Evolutionary conservation across 768 basidiomycete genomes (phyloP), one percentile per base, ranked within the genome.

Genomic region (Macrolepiota albuminosa): DNA sequence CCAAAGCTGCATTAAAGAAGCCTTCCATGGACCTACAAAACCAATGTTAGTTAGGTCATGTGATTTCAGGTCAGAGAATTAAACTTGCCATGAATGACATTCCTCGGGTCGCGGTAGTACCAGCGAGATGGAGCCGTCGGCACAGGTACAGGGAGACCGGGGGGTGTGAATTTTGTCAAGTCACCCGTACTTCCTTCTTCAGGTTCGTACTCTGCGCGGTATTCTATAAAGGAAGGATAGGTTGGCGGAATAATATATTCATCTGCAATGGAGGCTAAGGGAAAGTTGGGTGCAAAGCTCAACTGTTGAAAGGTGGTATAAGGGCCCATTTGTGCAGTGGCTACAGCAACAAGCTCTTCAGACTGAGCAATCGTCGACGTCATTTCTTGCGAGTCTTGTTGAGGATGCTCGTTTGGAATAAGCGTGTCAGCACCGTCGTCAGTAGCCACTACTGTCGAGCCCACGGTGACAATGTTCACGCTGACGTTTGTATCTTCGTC

Each of bases 261-360:
- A 67, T 95, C 91, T 33, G 93, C 89, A 56, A 96, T 90, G 0
- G 89, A 83, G 31, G 89, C 89, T 56, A 95, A 78, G n/a, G 93
- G 93, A 66, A 96, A 92, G 54, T 82, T 87, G 10, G 93, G 93
- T 3, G 94, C 84, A 67, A 93, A 95, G 8, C 79, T 81, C 16
- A 96, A 76, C 73, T 96, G 93, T 68, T 95, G 94, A 75, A 96
- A 95, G 7, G 92, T 95, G 21, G 90, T 92, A 70, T 95, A 96
- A 34, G 92, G 85, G 21, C 91, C 89, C 72, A 86, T 84, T 58
- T 88, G 85, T 8, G 87, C 80, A 3, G 86, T 84, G 40, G 87
- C 84, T 8, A 90, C 75, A 13, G 87, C 78, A 3, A 86, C 71
- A 21, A 90, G 71, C 68, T 93, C 91, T 60, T 93, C 91, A 1